Conservation (phyloP, 2,329 filamentous ascomycete genomes). For the Tolypocladium tropicale region DNA sequence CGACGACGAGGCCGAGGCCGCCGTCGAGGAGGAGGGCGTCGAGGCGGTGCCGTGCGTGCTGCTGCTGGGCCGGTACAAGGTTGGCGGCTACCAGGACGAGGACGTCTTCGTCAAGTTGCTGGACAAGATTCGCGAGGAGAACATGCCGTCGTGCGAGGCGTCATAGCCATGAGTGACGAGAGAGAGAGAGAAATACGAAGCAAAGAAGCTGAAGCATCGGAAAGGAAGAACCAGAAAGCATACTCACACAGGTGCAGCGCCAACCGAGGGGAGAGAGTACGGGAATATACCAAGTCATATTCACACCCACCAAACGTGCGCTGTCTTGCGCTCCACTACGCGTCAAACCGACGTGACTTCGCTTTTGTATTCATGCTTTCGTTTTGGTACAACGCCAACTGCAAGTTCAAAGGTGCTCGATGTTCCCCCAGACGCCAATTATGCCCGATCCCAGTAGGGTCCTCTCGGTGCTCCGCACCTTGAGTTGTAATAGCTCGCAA, state of each 20-base stretch:
- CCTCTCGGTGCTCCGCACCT: background rate
- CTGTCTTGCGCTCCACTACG: background rate
- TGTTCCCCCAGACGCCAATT: background rate
- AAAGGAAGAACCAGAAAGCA: background rate
- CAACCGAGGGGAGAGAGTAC: too few species aligned
- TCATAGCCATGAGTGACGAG: background rate
- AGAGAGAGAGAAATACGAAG: constrained; percentile 3
- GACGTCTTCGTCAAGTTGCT: constrained; percentile 58
- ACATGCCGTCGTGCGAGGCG: background rate
- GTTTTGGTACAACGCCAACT: background rate
- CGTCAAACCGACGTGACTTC: background rate
- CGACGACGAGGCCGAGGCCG: constrained; percentile 19
- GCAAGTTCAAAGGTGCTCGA: background rate
- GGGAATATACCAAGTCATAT: too few species aligned
- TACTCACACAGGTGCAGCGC: background rate
- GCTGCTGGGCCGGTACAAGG: constrained; percentile 55
- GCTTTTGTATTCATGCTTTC: background rate
- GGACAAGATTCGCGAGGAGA: constrained; percentile 34
- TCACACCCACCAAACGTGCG: background rate
- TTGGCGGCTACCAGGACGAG: constrained; percentile 62
- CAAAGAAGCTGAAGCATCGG: too few species aligned
- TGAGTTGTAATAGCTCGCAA: background rate
- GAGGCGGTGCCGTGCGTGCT: constrained; percentile 65
- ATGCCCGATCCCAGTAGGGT: background rate
- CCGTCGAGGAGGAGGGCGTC: constrained; percentile 27